Conservation (phyloP, 2,329 filamentous ascomycete genomes). For the Metarhizium anisopliae region DNA sequence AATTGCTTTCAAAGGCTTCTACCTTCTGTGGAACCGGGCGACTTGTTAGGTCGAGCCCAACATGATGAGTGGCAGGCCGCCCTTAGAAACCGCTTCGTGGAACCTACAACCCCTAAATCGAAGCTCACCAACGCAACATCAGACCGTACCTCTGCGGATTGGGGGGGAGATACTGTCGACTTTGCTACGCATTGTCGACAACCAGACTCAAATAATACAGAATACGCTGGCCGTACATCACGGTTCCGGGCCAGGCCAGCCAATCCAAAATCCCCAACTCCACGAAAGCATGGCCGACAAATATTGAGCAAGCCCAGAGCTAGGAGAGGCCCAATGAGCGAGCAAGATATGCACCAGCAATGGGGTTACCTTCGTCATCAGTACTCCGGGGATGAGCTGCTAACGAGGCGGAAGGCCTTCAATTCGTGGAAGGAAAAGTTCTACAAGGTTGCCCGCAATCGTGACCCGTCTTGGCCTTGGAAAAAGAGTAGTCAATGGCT, state of each 20-base stretch:
- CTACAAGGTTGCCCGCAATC: conserved; percentile 8
- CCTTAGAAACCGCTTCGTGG: too few relatives aligned
- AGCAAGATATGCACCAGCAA: conserved; percentile 13
- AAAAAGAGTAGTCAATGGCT: conserved; percentile 19
- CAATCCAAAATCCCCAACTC: background rate
- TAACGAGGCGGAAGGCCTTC: conserved; percentile 14
- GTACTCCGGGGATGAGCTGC: conserved; percentile 13
- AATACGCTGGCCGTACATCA: background rate
- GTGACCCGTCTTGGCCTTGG: conserved; percentile 15
- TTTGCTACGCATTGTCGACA: background rate
- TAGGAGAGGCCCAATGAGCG: background rate
- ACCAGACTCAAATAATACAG: background rate
- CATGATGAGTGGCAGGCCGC: background rate
- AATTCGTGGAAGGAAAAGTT: conserved; percentile 21
- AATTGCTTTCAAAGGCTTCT: background rate
- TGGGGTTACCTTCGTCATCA: conserved; percentile 24
- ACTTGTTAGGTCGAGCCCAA: background rate
- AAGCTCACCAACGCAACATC: background rate
- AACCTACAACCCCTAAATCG: background rate
- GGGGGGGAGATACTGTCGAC: background rate
- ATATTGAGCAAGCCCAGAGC: background rate
- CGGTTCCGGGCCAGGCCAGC: background rate
- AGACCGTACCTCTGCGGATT: background rate
- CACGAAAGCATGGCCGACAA: background rate
- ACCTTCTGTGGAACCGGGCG: background rate